phyloP scores from a whole-genome alignment of 2,329 filamentous ascomycete genomes.

The Aspergillus brunneoviolaceus region DNA sequence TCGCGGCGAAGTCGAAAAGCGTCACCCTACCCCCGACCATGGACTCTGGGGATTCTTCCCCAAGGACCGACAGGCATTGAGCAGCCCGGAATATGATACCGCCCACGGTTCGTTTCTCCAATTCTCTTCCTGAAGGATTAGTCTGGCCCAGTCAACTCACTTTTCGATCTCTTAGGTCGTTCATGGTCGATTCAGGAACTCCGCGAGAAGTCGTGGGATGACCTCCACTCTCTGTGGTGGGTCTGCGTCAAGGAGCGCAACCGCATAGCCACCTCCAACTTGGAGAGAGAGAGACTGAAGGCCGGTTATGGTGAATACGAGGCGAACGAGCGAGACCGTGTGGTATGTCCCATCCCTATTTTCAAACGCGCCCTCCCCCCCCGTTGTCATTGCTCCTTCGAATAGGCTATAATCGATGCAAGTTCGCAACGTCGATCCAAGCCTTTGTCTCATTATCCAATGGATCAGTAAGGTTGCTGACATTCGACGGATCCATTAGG shows the following conservation, averaged over 20 bases:
- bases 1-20: conserved; percentile 48
- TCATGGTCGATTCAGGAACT: conserved; percentile 84
- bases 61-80: conserved; percentile 64
- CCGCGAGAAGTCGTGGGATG: conserved; percentile 86
- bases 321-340: conserved; percentile 59
- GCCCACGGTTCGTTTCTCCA: conserved; percentile 59
- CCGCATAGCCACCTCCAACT: conserved; percentile 73
- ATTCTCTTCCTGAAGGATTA: not conserved
- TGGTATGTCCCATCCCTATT: conserved; percentile 55
- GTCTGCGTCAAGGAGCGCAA: conserved; percentile 89
- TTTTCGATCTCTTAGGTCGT: conserved; percentile 54
- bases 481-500: conserved; percentile 49
- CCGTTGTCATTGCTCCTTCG: not conserved
- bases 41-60: conserved; percentile 93
- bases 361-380: not conserved
- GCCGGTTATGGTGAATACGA: conserved; percentile 74
- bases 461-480: not conserved
- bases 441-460: not conserved
- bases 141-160: conserved; percentile 15
- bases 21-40: conserved; percentile 68
- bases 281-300: conserved; percentile 66
- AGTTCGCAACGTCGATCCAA: not conserved
- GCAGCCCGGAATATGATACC: conserved; percentile 68
- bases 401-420: not conserved
- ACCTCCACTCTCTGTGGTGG: conserved; percentile 92